Percentiles rank a stretch among this genome's conserved stretches.
phyloP scores from a whole-genome alignment of 202 grass and related monocot species.

The Setaria italica region DNA sequence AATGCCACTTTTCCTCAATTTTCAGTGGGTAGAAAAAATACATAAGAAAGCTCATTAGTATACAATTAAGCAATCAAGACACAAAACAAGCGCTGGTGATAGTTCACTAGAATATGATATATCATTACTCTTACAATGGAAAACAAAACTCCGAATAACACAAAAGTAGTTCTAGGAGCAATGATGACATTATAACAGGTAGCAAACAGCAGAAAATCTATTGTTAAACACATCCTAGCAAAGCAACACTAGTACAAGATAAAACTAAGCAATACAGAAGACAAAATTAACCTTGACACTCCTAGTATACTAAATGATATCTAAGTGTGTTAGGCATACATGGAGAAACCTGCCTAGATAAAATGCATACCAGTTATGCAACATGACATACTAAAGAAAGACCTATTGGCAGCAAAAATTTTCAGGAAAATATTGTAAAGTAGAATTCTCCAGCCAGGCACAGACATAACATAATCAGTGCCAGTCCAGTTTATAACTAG shows the following conservation, averaged over 20 bases:
- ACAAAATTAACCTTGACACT: constrained; percentile 23
- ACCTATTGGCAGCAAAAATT: neutral
- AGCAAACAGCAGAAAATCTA: constrained; percentile 15
- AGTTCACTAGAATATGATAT: constrained; percentile 23
- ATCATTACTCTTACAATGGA: neutral
- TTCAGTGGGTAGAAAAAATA: constrained; percentile 19
- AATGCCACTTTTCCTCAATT: constrained; percentile 26
- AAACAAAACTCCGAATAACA: constrained; percentile 35
- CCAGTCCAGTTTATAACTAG: neutral
- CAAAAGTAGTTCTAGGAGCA: constrained; percentile 5
- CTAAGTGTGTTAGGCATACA: neutral
- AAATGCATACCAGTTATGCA: constrained; percentile 1
- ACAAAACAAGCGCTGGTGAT: neutral
- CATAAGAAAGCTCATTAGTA: constrained; percentile 9
- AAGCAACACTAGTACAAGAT: constrained; percentile 23
- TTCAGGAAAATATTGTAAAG: neutral
- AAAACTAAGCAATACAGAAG: constrained; percentile 34
- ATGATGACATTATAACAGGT: neutral
- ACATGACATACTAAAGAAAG: neutral
- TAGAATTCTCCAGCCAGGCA: constrained; percentile 20
- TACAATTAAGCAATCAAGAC: neutral
- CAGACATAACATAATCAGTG: constrained; percentile 21
- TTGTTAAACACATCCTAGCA: neutral
- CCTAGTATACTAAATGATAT: constrained; percentile 40
- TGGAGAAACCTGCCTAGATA: neutral